A percentile compares a stretch with the other conserved stretches of the same genome.
Evolutionary conservation across 78 protist genomes (phyloP).

Genomic region (Mastigamoeba balamuthi): DNA sequence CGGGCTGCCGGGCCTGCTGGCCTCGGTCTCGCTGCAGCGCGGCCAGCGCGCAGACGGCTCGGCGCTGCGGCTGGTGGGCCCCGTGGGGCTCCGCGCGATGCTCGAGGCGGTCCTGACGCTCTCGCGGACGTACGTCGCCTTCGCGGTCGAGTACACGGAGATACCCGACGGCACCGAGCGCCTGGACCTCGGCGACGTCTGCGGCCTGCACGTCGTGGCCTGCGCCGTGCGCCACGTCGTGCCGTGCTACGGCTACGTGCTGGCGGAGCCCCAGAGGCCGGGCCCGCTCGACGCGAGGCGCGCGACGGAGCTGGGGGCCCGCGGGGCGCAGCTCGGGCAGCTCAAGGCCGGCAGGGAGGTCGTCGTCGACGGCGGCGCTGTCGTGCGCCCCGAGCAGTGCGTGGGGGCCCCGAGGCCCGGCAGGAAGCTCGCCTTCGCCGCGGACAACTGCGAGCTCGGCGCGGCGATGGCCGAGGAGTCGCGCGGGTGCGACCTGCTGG

Average conservation of each 20-base stretch:
- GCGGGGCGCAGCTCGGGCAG: not conserved
- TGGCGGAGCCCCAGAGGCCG: not conserved
- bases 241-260: not conserved
- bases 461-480: not conserved
- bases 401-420: not conserved
- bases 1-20: conserved; percentile 1
- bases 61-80: too few species aligned
- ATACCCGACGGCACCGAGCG: too few species aligned
- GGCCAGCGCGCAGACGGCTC: not conserved
- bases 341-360: not conserved
- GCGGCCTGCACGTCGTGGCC: too few species aligned
- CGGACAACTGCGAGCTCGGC: not conserved
- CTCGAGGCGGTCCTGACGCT: too few species aligned
- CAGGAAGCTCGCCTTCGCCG: not conserved
- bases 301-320: not conserved
- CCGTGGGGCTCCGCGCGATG: too few species aligned
- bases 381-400: not conserved
- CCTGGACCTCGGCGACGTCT: too few species aligned
- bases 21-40: not conserved
- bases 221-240: not conserved
- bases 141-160: too few species aligned
- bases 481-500: not conserved
- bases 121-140: too few species aligned
- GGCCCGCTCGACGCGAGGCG: not conserved
- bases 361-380: not conserved